Evolutionary conservation across 202 grass and related monocot genomes (phyloP).

Genomic region (Thinopyrum obtusiflorum): DNA sequence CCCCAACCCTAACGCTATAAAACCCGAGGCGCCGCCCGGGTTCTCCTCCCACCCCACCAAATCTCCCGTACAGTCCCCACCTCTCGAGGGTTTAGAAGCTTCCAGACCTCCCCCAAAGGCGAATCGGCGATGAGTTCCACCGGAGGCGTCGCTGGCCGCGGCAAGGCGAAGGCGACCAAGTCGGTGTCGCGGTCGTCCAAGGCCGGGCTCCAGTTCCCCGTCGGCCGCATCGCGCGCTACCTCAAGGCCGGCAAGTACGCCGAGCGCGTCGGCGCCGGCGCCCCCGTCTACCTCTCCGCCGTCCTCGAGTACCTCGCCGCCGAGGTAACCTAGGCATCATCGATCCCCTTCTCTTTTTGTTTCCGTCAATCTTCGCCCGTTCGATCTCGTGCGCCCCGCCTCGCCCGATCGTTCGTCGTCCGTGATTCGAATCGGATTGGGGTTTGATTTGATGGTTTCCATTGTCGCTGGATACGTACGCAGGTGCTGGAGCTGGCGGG

Average conservation of each 20-base stretch:
- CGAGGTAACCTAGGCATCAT: constrained; percentile 35
- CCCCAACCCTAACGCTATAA: constrained; percentile 52
- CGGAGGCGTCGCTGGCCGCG: constrained; percentile 48
- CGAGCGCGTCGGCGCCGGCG: constrained; percentile 84
- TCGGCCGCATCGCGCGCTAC: constrained; percentile 81
- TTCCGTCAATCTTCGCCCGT: background rate
- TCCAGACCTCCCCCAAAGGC: background rate
- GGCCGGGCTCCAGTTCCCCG: constrained; percentile 87
- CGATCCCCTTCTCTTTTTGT: background rate
- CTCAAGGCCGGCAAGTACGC: constrained; percentile 96
- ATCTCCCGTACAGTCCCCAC: background rate
- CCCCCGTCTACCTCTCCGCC: constrained; percentile 89
- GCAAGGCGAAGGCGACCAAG: constrained; percentile 73
- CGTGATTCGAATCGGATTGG: background rate
- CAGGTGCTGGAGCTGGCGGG: constrained; percentile 56
- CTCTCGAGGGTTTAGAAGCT: constrained; percentile 16
- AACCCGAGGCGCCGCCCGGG: background rate
- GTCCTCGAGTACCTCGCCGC: constrained; percentile 95
- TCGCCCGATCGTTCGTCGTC: background rate
- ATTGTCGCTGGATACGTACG: background rate
- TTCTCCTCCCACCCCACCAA: background rate
- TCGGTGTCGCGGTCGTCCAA: constrained; percentile 75
- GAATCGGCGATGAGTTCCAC: constrained; percentile 47
- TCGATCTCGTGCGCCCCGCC: background rate
- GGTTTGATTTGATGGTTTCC: background rate